phyloP scores from a whole-genome alignment of 179 eudicot genomes.

The Patellifolia procumbens region DNA sequence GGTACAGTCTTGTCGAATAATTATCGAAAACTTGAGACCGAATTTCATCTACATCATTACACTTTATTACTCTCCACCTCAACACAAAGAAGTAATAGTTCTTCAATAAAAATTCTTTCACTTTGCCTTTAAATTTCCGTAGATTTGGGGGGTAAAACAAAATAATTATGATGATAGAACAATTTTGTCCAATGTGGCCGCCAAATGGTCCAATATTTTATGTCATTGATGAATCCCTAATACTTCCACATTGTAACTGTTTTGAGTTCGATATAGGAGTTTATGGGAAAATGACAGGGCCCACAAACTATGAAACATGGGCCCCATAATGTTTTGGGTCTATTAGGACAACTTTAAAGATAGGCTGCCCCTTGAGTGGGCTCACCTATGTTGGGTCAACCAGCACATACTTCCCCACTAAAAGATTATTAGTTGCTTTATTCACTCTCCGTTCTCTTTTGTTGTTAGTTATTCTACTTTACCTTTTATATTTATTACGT shows the following conservation, averaged over 20 bases:
- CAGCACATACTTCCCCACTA: slow-evolving; percentile 53
- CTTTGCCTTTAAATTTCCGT: no score
- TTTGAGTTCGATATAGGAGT: slow-evolving; percentile 6
- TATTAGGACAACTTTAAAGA: slow-evolving; percentile 75
- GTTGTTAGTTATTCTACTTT: no score
- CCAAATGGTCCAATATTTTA: slow-evolving; percentile 24
- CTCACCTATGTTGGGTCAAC: slow-evolving; percentile 52
- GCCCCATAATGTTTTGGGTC: slow-evolving; percentile 59
- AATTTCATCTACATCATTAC: no score
- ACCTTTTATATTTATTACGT: no score
- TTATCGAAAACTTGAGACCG: no score
- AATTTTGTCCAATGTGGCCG: slow-evolving; percentile 35
- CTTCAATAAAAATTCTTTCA: no score
- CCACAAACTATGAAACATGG: slow-evolving; percentile 28
- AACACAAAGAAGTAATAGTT: no score
- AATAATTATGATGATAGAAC: slow-evolving; percentile 23
- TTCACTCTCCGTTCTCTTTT: no score
- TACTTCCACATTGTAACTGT: slow-evolving; percentile 19
- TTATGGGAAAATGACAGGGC: slow-evolving; percentile 12
- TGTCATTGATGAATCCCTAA: slow-evolving; percentile 14
- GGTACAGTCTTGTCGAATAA: no score
- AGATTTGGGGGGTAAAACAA: slow-evolving; percentile 2
- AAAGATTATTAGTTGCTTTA: no score
- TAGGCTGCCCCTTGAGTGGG: slow-evolving; percentile 47
- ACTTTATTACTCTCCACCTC: no score